phyloP scores from a whole-genome alignment of 495 filamentous ascomycete genomes.

The Neurospora sp. region DNA sequence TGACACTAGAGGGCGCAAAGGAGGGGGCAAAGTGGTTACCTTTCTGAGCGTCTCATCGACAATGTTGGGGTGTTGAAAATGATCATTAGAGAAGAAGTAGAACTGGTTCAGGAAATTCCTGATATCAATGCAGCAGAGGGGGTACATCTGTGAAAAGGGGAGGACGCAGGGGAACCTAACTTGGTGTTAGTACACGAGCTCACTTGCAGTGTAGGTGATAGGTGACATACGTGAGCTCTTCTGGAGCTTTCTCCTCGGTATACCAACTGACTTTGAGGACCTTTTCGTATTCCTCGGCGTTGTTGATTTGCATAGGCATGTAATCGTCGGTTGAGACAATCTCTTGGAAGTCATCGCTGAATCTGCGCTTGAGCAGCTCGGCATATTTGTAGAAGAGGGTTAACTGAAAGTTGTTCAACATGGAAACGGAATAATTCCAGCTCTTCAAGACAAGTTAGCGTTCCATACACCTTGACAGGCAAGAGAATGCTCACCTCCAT shows the following conservation, averaged over 20 bases:
- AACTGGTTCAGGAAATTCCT: conserved; percentile 94
- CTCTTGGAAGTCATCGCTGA: conserved; percentile 90
- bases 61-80: conserved; percentile 75
- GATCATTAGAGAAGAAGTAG: conserved; percentile 88
- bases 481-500: conserved; percentile 59
- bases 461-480: not conserved
- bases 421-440: conserved; percentile 78
- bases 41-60: conserved; percentile 83
- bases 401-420: conserved; percentile 72
- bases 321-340: conserved; percentile 97
- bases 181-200: conserved; percentile 1
- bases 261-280: conserved; percentile 93
- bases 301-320: conserved; percentile 96
- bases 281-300: conserved; percentile 84
- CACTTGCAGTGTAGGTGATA: not conserved
- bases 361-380: conserved; percentile 78
- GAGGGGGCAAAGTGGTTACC: conserved; percentile 27
- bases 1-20: not conserved
- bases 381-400: conserved; percentile 88
- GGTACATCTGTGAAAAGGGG: conserved; percentile 98
- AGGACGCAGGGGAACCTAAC: conserved; percentile 78
- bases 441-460: conserved; percentile 39
- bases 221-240: conserved; percentile 60
- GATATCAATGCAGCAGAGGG: conserved; percentile 94
- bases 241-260: conserved; percentile 61